phyloP scores from a whole-genome alignment of 148 eudicot species.

The Pharnaceum exiguum region DNA sequence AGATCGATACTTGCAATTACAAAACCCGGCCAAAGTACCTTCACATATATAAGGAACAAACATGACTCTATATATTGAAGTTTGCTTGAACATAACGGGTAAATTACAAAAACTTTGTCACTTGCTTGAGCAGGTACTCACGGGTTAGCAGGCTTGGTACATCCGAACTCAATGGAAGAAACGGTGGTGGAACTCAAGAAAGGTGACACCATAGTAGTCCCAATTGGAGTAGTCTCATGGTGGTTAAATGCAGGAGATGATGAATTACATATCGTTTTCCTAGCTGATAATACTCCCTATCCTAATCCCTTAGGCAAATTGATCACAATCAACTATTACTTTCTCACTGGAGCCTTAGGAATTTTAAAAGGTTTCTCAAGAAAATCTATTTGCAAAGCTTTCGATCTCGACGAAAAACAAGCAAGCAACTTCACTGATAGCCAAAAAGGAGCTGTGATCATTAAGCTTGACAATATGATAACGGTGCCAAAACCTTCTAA shows the following conservation, averaged over 20 bases:
- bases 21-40: too few relatives aligned
- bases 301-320: slow-evolving; percentile 17
- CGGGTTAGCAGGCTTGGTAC: slow-evolving; percentile 28
- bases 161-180: slow-evolving; percentile 19
- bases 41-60: too few relatives aligned
- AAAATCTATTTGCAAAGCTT: slow-evolving; percentile 24
- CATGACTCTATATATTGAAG: too few relatives aligned
- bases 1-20: too few relatives aligned
- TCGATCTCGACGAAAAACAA: slow-evolving; percentile 13
- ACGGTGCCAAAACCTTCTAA: slow-evolving; percentile 9
- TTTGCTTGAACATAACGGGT: too few relatives aligned
- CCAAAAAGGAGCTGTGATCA: slow-evolving; percentile 20
- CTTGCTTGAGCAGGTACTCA: slow-evolving; percentile 7
- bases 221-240: slow-evolving; percentile 38
- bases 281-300: slow-evolving; percentile 36
- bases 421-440: slow-evolving; percentile 11
- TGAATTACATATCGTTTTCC: slow-evolving; percentile 22
- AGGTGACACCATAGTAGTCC: slow-evolving; percentile 35
- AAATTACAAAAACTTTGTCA: too few relatives aligned
- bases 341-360: slow-evolving; percentile 30
- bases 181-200: slow-evolving; percentile 28
- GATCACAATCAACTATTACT: slow-evolving; percentile 29
- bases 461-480: slow-evolving; percentile 16
- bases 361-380: slow-evolving; percentile 24
- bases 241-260: slow-evolving; percentile 48